Percentiles rank a stretch among this genome's conserved stretches.
Conservation (phyloP, 371 early-diverging fungal species). For the Dinochytrium kinnereticum region DNA sequence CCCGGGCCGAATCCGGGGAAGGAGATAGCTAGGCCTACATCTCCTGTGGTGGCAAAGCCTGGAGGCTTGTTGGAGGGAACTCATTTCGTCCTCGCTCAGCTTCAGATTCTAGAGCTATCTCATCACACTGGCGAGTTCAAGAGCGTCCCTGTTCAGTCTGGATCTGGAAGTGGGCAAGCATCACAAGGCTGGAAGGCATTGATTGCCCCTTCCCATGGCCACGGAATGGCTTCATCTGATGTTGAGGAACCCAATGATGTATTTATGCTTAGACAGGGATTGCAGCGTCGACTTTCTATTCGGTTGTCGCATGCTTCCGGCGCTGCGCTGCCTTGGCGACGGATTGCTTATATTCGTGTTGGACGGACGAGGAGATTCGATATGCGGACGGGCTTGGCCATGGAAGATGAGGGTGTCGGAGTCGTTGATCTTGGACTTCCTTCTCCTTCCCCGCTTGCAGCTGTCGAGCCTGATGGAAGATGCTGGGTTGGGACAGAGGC, state of each 20-base stretch:
- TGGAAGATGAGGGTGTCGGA: conserved; percentile 25
- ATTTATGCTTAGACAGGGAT: conserved; percentile 81
- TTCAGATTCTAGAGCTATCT: conserved; percentile 40
- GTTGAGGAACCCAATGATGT: conserved; percentile 53
- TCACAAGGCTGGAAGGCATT: too few relatives aligned
- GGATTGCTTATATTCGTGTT: conserved; percentile 61
- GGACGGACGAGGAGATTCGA: conserved; percentile 68
- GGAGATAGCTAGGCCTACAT: too few relatives aligned
- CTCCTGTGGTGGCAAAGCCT: too few relatives aligned
- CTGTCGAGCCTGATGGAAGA: conserved; percentile 11
- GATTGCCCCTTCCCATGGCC: too few relatives aligned
- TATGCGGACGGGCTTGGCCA: conserved; percentile 20
- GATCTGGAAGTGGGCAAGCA: conserved; percentile 49
- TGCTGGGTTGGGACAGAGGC: conserved; percentile 57
- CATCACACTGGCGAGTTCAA: conserved; percentile 71
- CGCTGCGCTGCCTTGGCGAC: conserved; percentile 62
- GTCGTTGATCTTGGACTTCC: not conserved
- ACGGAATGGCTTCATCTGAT: not conserved
- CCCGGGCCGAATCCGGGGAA: not conserved
- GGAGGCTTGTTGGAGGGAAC: too few relatives aligned
- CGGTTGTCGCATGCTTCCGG: conserved; percentile 79
- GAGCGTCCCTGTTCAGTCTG: conserved; percentile 68
- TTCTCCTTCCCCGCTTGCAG: not conserved
- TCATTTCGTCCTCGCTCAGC: conserved; percentile 35
- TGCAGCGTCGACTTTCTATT: conserved; percentile 78